These are phyloP conservation scores for Penicillium psychrosexuale DNA, from an alignment of 2,329 filamentous ascomycete genomes.

Conservation along the genomic window DNA sequence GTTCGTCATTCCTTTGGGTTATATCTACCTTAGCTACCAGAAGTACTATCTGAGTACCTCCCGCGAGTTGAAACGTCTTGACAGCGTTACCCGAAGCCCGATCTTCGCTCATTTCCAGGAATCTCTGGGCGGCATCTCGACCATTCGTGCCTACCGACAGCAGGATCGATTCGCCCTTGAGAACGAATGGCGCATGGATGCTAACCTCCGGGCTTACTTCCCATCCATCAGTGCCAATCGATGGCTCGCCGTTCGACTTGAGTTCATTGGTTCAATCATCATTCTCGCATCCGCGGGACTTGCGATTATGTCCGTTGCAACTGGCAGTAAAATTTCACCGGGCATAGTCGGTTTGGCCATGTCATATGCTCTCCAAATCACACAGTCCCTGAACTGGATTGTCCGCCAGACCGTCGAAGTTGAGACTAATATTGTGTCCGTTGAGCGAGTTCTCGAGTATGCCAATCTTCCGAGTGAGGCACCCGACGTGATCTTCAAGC, in stretches of 20 bases:
- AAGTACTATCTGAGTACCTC: slow-evolving; percentile 96
- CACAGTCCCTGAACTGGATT: slow-evolving; percentile 97
- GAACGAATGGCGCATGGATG: slow-evolving; percentile 96
- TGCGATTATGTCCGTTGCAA: slow-evolving; percentile 74
- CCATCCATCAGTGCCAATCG: slow-evolving; percentile 91
- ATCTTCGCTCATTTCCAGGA: slow-evolving; percentile 99
- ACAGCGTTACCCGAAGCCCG: slow-evolving; percentile 91
- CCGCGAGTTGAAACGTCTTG: slow-evolving; percentile 90
- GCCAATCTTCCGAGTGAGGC: slow-evolving; percentile 87
- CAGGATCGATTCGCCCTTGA: slow-evolving; percentile 82
- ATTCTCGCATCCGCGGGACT: slow-evolving; percentile 84
- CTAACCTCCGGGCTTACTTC: slow-evolving; percentile 90
- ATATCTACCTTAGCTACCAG: slow-evolving; percentile 88
- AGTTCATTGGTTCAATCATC: slow-evolving; percentile 92
- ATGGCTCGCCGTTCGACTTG: slow-evolving; percentile 91
- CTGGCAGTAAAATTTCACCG: slow-evolving; percentile 59
- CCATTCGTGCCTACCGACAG: slow-evolving; percentile 91
- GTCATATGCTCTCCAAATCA: slow-evolving; percentile 97
- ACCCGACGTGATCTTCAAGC: slow-evolving; percentile 85
- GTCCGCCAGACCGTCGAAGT: slow-evolving; percentile 97
- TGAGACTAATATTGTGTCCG: slow-evolving; percentile 99
- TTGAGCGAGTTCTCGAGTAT: slow-evolving; percentile 96
- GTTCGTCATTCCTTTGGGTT: slow-evolving; percentile 74
- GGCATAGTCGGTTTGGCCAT: slow-evolving; percentile 89
- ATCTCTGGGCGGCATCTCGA: slow-evolving; percentile 87